Conservation (phyloP, 2,329 filamentous ascomycete species). For the Botryotinia narcissicola region DNA sequence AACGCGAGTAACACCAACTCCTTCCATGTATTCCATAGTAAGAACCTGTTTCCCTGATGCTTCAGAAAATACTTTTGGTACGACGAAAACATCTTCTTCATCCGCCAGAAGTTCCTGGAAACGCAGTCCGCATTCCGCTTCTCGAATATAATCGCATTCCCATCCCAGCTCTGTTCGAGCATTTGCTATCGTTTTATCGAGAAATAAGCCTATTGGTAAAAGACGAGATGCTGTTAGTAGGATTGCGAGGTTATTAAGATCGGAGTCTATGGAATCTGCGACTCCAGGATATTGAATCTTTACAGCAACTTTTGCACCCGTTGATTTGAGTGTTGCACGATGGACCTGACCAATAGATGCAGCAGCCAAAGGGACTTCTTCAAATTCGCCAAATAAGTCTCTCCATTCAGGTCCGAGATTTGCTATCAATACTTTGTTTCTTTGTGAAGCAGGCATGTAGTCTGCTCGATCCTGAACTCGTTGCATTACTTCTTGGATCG, state of each 20-base stretch:
- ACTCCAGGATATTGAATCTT: conserved; percentile 98
- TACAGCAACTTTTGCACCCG: conserved; percentile 76
- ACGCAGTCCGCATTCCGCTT: conserved; percentile 74
- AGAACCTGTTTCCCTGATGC: conserved; percentile 84
- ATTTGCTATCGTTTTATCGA: conserved; percentile 97
- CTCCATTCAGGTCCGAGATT: conserved; percentile 86
- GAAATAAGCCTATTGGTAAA: conserved; percentile 85
- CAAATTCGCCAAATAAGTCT: conserved; percentile 77
- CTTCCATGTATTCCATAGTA: conserved; percentile 90
- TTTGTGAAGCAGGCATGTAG: conserved; percentile 95
- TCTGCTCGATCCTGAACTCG: conserved; percentile 95
- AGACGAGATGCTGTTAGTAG: conserved; percentile 87
- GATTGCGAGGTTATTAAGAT: conserved; percentile 88
- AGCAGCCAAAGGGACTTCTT: conserved; percentile 88
- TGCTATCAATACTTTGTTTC: conserved; percentile 73
- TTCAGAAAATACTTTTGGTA: conserved; percentile 74
- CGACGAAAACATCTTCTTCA: conserved; percentile 70
- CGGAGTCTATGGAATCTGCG: conserved; percentile 91
- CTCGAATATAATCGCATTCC: conserved; percentile 94
- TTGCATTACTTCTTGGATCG: conserved; percentile 86
- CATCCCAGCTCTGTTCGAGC: conserved; percentile 87
- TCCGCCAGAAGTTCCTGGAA: conserved; percentile 77
- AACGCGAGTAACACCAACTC: conserved; percentile 80
- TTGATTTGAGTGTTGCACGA: conserved; percentile 74
- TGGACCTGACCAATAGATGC: conserved; percentile 98